A percentile compares a stretch with the other conserved stretches of the same genome.
Evolutionary conservation across 164 flowering plant genomes (phyloP).

Genomic region (Stephania yunnanensis): DNA sequence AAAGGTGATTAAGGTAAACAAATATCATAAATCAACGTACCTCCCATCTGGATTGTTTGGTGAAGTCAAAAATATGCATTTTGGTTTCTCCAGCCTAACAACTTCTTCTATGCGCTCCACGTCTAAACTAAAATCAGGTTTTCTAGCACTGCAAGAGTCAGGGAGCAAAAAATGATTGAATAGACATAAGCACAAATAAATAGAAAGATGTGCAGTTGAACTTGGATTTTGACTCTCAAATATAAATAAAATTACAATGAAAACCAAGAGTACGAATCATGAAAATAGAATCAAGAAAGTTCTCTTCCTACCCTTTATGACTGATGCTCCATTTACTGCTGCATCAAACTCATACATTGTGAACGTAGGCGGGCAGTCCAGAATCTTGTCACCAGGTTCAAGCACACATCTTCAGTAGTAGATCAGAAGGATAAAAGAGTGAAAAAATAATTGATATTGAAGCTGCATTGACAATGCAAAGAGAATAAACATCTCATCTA

Average conservation of each 20-base stretch:
- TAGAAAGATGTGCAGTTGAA: neutral
- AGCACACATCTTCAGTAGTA: slow-evolving; percentile 70
- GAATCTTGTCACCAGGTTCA: slow-evolving; percentile 95
- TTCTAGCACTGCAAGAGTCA: slow-evolving; percentile 63
- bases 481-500: neutral
- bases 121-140: slow-evolving; percentile 77
- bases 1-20: neutral
- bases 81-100: slow-evolving; percentile 77
- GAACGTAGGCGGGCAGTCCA: slow-evolving; percentile 99
- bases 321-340: slow-evolving; percentile 85
- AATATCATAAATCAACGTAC: slow-evolving; percentile 26
- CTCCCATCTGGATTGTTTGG: slow-evolving; percentile 99
- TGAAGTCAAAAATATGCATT: slow-evolving; percentile 91
- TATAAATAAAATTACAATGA: neutral
- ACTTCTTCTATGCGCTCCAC: slow-evolving; percentile 57
- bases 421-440: slow-evolving; percentile 3
- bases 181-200: neutral
- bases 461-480: neutral
- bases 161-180: neutral
- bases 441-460: neutral
- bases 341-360: slow-evolving; percentile 99
- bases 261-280: neutral
- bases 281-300: neutral
- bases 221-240: neutral
- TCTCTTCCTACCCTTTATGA: slow-evolving; percentile 57